phyloP scores from a whole-genome alignment of 202 grass and related monocot species.

The Setaria italica region DNA sequence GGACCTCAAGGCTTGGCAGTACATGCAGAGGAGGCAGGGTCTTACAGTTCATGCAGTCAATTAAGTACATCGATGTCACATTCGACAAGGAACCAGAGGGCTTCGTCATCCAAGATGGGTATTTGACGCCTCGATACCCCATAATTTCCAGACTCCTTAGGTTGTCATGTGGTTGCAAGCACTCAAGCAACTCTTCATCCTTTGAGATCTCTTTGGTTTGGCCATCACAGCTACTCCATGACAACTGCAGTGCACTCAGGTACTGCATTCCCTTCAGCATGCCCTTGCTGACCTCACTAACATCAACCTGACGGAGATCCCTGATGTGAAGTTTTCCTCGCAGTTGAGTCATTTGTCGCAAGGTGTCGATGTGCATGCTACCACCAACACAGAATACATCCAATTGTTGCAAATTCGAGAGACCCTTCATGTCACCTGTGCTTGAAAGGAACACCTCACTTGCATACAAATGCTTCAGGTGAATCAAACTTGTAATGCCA shows the following conservation, averaged over 20 bases:
- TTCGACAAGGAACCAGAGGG: constrained; percentile 11
- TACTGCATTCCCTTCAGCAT: constrained; percentile 51
- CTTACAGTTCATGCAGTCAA: constrained; percentile 44
- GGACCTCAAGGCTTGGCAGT: constrained; percentile 44
- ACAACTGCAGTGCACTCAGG: constrained; percentile 41
- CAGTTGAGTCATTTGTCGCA: constrained; percentile 44
- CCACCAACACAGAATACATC: constrained; percentile 22
- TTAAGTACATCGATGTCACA: constrained; percentile 35
- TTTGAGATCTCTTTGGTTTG: constrained; percentile 30
- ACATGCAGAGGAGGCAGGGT: constrained; percentile 44
- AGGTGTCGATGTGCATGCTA: not conserved
- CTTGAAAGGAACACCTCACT: constrained; percentile 37
- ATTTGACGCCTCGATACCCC: constrained; percentile 39
- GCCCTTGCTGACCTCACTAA: constrained; percentile 35
- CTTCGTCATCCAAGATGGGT: constrained; percentile 47
- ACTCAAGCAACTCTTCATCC: constrained; percentile 46
- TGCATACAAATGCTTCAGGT: constrained; percentile 44
- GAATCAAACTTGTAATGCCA: constrained; percentile 36
- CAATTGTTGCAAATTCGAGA: constrained; percentile 50
- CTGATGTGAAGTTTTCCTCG: constrained; percentile 33
- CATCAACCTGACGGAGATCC: constrained; percentile 38
- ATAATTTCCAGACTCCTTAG: constrained; percentile 38
- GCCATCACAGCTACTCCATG: constrained; percentile 33
- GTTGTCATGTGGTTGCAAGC: constrained; percentile 52
- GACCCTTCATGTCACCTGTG: constrained; percentile 31